A percentile compares a stretch with the other conserved stretches of the same genome.
Conservation (phyloP, 1,284 basidiomycete genomes). For the Meripilus lineatus region DNA sequence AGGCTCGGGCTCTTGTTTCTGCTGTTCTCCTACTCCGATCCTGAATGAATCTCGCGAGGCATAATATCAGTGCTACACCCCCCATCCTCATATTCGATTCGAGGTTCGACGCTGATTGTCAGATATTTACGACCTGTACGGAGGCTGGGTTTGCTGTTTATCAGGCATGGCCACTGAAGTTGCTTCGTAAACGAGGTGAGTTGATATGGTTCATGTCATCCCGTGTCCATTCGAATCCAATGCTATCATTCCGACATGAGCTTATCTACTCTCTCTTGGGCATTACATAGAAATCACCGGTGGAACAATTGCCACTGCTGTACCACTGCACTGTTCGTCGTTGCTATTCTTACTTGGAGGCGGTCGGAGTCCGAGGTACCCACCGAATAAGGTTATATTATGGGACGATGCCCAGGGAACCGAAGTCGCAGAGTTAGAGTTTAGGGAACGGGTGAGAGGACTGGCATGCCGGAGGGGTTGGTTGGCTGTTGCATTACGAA, state of each 20-base stretch:
- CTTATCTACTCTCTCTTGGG: no score
- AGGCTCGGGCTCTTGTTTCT: no score
- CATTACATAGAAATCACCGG: conserved; percentile 60
- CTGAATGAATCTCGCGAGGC: conserved; percentile 85
- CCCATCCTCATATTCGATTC: conserved; percentile 77
- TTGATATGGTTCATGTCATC: conserved; percentile 8
- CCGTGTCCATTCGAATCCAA: no score
- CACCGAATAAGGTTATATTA: conserved; percentile 90
- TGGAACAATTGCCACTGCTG: conserved; percentile 73
- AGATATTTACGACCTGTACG: conserved; percentile 81
- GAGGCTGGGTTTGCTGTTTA: conserved; percentile 87
- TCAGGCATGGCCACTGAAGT: conserved; percentile 70
- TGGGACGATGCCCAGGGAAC: conserved; percentile 78
- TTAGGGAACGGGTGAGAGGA: conserved; percentile 82
- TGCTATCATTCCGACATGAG: no score
- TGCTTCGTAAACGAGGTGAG: conserved; percentile 76
- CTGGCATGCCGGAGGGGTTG: conserved; percentile 77
- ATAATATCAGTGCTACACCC: conserved; percentile 76
- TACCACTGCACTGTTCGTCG: conserved; percentile 81
- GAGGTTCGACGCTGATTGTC: conserved; percentile 71
- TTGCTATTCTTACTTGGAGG: conserved; percentile 89
- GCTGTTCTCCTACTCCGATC: conserved; percentile 10
- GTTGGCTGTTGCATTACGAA: conserved; percentile 78
- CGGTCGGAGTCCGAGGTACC: conserved; percentile 85
- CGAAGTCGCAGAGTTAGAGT: conserved; percentile 88